Evolutionary conservation across 2,329 filamentous ascomycete genomes (phyloP), one percentile per base, ranked within the genome.

Genomic region (Fusarium redolens): DNA sequence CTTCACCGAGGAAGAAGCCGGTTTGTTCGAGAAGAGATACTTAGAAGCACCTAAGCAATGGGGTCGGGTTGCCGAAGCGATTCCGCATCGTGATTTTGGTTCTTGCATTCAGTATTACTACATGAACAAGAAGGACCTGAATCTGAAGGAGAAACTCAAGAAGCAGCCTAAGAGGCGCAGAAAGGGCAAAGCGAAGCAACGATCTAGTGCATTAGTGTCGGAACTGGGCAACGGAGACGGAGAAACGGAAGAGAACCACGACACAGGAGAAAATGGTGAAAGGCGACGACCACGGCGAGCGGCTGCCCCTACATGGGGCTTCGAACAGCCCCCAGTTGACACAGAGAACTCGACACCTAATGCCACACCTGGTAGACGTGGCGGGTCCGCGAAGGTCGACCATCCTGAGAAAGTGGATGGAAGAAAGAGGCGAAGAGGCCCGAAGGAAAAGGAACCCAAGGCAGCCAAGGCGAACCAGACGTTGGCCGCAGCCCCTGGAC

Each of bases 81-180:
- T 96, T 10, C 87, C 88, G 1, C 86, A 88, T 35, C 90, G 93
- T 30, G 91, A 93, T 76, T 95, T 94, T 81, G 92, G 92, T 72
- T 89, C 93, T 51, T 94, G 92, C 81, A 96, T 96, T 75, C 92
- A 94, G 78, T 94, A 95, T 81, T 96, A 96, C 82, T 96, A 96
- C 81, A 86, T 93, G 70, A 93, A 92, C 79, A 96, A 91, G 83
- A 92, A 92, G 82, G 87, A 91, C 51, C 88, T 91, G 45, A 91
- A 93, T 70, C 91, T 95, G 68, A 94, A 95, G 79, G 92, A 93
- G 78, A 93, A 93, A 81, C 86, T 92, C 35, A 91, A 89, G 81
- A 90, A 86, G 82, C 90, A 89, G 81, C 89, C 86, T 65, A 89
- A 86, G 79, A 85, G 86, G 77, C 85, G 88, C 68, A 89, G 87